These are phyloP conservation scores for Chytriomyces hyalinus DNA, from an alignment of 192 early-diverging fungal genomes.

Conservation along the genomic window DNA sequence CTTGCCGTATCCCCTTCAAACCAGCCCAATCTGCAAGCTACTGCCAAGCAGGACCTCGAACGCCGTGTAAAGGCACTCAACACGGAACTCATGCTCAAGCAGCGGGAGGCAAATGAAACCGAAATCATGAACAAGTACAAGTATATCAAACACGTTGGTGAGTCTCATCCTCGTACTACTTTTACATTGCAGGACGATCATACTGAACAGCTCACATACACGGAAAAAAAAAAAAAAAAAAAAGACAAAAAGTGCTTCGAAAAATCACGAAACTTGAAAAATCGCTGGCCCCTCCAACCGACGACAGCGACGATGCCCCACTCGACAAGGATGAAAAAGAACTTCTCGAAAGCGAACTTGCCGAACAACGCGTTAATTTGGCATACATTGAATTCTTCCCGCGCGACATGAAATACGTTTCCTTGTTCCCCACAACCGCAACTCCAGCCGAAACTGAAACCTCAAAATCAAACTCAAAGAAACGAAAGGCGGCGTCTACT, in stretches of 20 bases:
- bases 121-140: constrained; percentile 47
- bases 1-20: neutral
- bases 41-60: constrained; percentile 39
- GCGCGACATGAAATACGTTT: constrained; percentile 52
- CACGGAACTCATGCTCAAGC: constrained; percentile 18
- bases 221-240: neutral
- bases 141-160: constrained; percentile 51
- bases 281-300: neutral
- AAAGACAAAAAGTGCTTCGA: constrained; percentile 37
- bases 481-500: neutral
- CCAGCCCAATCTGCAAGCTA: constrained; percentile 43
- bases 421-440: constrained; percentile 41
- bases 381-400: constrained; percentile 46
- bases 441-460: neutral
- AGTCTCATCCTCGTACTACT: neutral
- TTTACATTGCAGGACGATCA: neutral
- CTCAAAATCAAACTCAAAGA: constrained; percentile 3
- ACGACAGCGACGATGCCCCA: neutral
- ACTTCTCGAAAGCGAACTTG: neutral
- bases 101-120: constrained; percentile 29
- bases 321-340: neutral
- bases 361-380: constrained; percentile 21
- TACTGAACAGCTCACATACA: neutral
- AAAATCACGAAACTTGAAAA: constrained; percentile 25
- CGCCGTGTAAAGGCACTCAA: constrained; percentile 46